phyloP scores from a whole-genome alignment of 1,284 basidiomycete species.

The Termitomyces sp. region DNA sequence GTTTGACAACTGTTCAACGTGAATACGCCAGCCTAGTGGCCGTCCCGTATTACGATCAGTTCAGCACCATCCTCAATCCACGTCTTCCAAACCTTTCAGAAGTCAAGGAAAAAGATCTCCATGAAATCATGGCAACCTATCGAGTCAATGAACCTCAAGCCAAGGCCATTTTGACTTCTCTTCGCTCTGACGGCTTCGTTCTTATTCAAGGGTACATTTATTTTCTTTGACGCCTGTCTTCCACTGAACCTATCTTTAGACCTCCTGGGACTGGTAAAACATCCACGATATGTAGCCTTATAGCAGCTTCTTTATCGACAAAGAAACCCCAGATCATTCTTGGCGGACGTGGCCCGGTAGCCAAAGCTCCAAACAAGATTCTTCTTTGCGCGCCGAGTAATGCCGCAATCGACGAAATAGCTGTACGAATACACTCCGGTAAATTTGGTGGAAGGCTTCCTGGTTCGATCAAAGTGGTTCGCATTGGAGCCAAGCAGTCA shows the following conservation, averaged over 20 bases:
- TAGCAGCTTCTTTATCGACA: constrained; percentile 71
- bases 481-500: constrained; percentile 77
- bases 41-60: constrained; percentile 80
- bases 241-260: constrained; percentile 35
- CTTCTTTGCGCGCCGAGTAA: constrained; percentile 97
- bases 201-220: constrained; percentile 86
- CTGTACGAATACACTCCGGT: constrained; percentile 80
- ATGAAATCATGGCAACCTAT: constrained; percentile 66
- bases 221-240: constrained; percentile 3
- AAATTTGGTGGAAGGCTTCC: constrained; percentile 57
- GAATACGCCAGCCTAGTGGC: constrained; percentile 89
- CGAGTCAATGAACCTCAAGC: constrained; percentile 94
- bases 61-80: constrained; percentile 66
- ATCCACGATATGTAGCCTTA: constrained; percentile 95
- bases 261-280: constrained; percentile 99
- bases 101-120: constrained; percentile 52
- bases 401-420: constrained; percentile 97
- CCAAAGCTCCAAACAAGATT: constrained; percentile 64
- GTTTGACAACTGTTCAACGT: constrained; percentile 86
- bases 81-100: constrained; percentile 45
- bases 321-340: constrained; percentile 11
- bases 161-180: constrained; percentile 76
- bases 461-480: constrained; percentile 75
- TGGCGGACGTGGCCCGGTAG: constrained; percentile 28
- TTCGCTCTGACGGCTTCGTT: constrained; percentile 76